Base-by-base conservation (phyloP, 108 stramenopile species). In the Schizochytrium sp. region DNA sequence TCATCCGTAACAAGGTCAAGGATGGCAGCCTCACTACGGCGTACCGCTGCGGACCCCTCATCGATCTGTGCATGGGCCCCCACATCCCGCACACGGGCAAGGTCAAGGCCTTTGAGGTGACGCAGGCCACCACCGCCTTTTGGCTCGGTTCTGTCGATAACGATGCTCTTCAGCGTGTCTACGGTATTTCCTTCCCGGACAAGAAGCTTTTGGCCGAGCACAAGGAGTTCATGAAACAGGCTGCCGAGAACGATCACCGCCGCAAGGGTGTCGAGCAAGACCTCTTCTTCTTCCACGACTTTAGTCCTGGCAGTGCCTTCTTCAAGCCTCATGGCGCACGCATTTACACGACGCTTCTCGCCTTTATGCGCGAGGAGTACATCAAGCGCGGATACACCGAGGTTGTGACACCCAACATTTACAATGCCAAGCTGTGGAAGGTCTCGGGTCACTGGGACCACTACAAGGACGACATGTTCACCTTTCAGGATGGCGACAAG, bases 11-110 rank as follows among this genome's bases (percentile, higher is more conserved):
- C 87, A 97, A 98, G 95, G 95, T 99, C 44, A 95, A 97, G 41
- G 98, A 99, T 83, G 97, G 97, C 29, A 93, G 95, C 47, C 95
- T 96, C 76, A 98, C 99, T 90, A 98, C 99, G 21, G 98, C 98
- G 28, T 99, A 99, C 93, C 93, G 95, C 60, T 98, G 97, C 89
- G 99, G 99, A 12, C 95, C 97, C 76, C 92, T 99, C 63, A 96
- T 99, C 89, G 99, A 99, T 91, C 93, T 99, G 88, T 99, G 99
- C 91, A 96, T 96, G 43, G 99, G 99, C 44, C 99, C 99, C 28
- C 99, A 99, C 89, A 89, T 99, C 47, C 92, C 97, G 51, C 93
- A 98, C 91, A 97, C 98, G 4, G 98, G 97, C 57, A 94, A 94
- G 91, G 95, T 97, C 72, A 97, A 97, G 95, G 97, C 97, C 19